These are phyloP conservation scores for Boletus tylopilopsis DNA, from an alignment of 768 basidiomycete genomes.

Conservation along the genomic window DNA sequence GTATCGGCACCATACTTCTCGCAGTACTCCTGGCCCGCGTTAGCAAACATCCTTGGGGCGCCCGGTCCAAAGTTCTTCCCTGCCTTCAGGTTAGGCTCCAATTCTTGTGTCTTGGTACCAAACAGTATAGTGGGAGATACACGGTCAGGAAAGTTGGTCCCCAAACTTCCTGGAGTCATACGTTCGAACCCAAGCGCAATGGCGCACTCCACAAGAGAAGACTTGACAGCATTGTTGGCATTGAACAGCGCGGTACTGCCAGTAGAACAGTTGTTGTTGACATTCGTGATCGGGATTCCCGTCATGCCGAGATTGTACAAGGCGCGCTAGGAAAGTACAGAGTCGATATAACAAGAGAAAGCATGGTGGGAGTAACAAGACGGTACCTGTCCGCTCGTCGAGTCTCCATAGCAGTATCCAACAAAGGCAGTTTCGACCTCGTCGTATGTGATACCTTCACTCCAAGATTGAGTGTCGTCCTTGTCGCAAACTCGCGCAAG, in stretches of 20 bases:
- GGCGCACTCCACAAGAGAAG: conserved; percentile 66
- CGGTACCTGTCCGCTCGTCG: conserved; percentile 69
- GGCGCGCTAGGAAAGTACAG: conserved; percentile 46
- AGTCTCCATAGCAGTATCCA: conserved; percentile 79
- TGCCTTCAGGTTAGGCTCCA: conserved; percentile 41
- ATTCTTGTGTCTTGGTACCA: conserved; percentile 38
- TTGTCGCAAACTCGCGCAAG: background rate
- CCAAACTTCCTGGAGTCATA: conserved; percentile 73
- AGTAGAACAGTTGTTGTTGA: conserved; percentile 87
- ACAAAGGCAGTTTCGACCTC: conserved; percentile 68
- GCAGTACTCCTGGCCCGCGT: conserved; percentile 73
- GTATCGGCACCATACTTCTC: conserved; percentile 65
- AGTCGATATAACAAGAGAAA: background rate
- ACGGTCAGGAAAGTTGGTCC: conserved; percentile 57
- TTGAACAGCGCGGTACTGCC: conserved; percentile 76
- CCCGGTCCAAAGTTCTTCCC: conserved; percentile 67
- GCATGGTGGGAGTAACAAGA: background rate
- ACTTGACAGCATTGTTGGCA: conserved; percentile 67
- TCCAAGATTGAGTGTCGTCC: background rate
- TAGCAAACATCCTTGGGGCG: conserved; percentile 72
- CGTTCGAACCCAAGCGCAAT: conserved; percentile 86
- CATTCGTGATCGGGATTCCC: conserved; percentile 78
- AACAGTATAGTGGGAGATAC: conserved; percentile 47
- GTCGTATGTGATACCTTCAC: conserved; percentile 78
- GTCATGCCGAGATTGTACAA: conserved; percentile 84